A percentile compares a stretch with the other conserved stretches of the same genome.
phyloP scores from a whole-genome alignment of 306 rosid species.

The Prosopis cineraria region DNA sequence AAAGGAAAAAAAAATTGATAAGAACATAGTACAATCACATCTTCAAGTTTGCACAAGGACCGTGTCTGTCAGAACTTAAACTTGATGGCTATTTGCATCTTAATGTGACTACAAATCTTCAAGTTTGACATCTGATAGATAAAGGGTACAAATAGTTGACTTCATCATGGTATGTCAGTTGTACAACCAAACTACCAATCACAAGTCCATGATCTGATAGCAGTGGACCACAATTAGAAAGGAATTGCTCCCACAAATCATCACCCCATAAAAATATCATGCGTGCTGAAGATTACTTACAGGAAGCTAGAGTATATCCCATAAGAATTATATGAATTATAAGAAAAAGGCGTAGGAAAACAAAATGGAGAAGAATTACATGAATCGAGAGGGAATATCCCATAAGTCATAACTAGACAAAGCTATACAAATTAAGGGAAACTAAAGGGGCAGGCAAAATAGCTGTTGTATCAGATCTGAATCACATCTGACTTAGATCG shows the following conservation, averaged over 20 bases:
- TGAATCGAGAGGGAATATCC: no score
- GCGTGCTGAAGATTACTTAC: no score
- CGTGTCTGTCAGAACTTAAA: neutral
- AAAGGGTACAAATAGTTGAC: neutral
- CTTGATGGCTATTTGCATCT: constrained; percentile 6
- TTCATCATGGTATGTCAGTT: constrained; percentile 4
- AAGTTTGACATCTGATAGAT: constrained; percentile 19
- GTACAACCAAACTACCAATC: neutral
- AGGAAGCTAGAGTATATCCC: no score
- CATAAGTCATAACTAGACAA: no score
- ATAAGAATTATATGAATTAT: no score
- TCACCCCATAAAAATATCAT: neutral
- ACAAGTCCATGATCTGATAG: neutral
- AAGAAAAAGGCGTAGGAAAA: no score
- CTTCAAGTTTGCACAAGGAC: neutral
- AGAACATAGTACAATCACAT: constrained; percentile 17
- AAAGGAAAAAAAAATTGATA: constrained; percentile 14
- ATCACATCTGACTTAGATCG: neutral
- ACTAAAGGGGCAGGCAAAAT: neutral
- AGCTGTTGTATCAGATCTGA: neutral
- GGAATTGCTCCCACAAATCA: neutral
- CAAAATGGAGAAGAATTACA: no score
- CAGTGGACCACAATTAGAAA: constrained; percentile 1
- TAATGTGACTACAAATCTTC: constrained; percentile 12
- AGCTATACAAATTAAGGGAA: neutral